Evolutionary conservation across 176 grass and related monocot genomes (phyloP), one percentile per base, ranked within the genome.

Genomic region (Avena atlantica): DNA sequence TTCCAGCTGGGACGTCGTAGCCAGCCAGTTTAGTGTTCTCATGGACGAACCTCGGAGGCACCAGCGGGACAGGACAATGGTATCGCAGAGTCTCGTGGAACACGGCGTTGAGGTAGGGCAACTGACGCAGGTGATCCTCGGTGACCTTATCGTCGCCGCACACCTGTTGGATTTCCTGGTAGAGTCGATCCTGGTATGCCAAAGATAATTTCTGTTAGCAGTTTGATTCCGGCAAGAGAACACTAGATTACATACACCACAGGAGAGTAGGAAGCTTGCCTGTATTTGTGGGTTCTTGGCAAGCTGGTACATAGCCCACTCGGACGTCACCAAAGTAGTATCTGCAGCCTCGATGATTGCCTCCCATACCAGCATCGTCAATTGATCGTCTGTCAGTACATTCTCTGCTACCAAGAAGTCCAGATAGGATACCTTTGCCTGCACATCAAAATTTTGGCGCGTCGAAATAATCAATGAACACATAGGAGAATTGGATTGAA

Each of bases 271-370:
- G 40, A 42, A 42, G 14, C 34, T 24, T 64, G 78, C 95, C 91
- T 95, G 96, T 78, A 57, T 87, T n/a, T 83, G 72, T 72, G 88
- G 88, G 82, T 94, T 57, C 82, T 91, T 95, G 12, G 93, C 89
- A 70, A 98, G 82, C 81, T 98, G 83, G 88, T 88, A 98, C 91
- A 98, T 95, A 15, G 88, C 90, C 93, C 96, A 98, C 83, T 98
- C 93, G 7, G 93, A 89, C 1, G 85, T 81, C 29, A 98, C 84
- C 47, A 90, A 24, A 66, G 91, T 95, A 53, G 93, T 95, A 88
- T 98, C 96, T n/a, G 96, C 91, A n/a, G 88, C 60, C 62, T 92
- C 96, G 27, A 95, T 88, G 86, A 98, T 50, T 25, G 45, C 55
- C 73, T 98, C 96, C 93, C 91, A 98, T 17, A 94, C 81, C 70